These are phyloP conservation scores for Calycina marina DNA, from an alignment of 2,329 filamentous ascomycete species.

Conservation along the genomic window DNA sequence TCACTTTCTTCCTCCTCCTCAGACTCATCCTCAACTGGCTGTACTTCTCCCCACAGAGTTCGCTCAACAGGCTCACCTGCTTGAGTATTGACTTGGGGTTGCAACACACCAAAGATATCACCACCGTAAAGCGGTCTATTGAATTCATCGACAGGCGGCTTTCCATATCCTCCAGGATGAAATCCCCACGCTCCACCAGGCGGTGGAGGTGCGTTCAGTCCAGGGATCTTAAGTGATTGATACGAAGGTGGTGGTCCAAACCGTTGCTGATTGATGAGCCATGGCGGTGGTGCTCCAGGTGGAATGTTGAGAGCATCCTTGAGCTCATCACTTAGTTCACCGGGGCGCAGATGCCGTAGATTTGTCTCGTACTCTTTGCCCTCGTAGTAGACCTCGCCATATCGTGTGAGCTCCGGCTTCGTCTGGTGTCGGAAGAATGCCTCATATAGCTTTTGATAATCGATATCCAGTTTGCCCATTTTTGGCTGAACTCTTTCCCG, in stretches of 20 bases:
- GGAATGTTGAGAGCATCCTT: constrained; percentile 91
- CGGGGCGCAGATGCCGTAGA: constrained; percentile 74
- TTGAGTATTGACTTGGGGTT: constrained; percentile 44
- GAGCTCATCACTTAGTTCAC: constrained; percentile 76
- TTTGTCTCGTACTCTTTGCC: constrained; percentile 98
- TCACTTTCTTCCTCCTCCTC: constrained; percentile 58
- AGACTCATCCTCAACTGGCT: constrained; percentile 64
- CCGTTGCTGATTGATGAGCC: constrained; percentile 94
- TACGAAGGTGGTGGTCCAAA: constrained; percentile 90
- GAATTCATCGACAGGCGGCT: constrained; percentile 86
- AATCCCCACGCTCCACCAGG: constrained; percentile 88
- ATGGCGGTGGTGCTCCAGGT: constrained; percentile 82
- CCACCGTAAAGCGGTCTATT: constrained; percentile 85
- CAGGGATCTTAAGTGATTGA: constrained; percentile 85
- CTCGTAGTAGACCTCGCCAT: constrained; percentile 98
- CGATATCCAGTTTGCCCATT: constrained; percentile 94
- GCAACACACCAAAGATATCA: constrained; percentile 76
- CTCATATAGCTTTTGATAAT: constrained; percentile 96
- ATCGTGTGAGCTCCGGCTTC: constrained; percentile 84
- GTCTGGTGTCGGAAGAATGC: constrained; percentile 97
- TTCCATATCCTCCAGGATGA: constrained; percentile 88
- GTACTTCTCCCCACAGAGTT: constrained; percentile 82
- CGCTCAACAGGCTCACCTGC: constrained; percentile 73
- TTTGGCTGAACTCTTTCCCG: constrained; percentile 87
- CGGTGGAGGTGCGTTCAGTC: constrained; percentile 84